Evolutionary conservation across 2,329 filamentous ascomycete genomes (phyloP), one percentile per base, ranked within the genome.

Genomic region (Plectosphaerella cucumerina): DNA sequence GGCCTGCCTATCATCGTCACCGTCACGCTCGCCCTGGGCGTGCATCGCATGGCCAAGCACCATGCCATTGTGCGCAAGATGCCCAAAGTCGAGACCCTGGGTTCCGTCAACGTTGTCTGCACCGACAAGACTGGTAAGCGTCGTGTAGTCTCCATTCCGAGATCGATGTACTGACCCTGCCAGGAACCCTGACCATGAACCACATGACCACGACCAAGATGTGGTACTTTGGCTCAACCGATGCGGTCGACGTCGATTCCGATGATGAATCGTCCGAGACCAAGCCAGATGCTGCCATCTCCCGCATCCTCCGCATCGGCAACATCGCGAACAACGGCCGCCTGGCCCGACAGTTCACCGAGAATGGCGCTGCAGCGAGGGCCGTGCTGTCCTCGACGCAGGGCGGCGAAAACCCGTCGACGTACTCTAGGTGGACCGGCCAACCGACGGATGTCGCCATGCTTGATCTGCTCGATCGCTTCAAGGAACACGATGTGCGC

Each of bases 81-180:
- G 71, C 95, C 95, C 20, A 97, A 94, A 68, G 95, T 99, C 9
- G 94, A 99, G 68, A 99, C 94, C 1, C 74, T 99, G 5, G 95
- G 95, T 9, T 97, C 92, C n/a, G 94, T 99, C 53, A 99, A 97
- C 62, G 92, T 99, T n/a, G 90, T 99, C 6, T 99, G 95, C 73
- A 97, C 91, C 59, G 94, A 99, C 75, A 99, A 99, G 73, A 99
- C 94, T 42, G 90, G 84, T 84, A 70, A 60, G 66, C 54, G 15
- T 47, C 14, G 10, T 41, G 12, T 8, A 26, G 31, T 21, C 11
- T n/a, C 21, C 26, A 20, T 11, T 20, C 15, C 47, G 26, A 5
- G 18, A 9, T 41, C 8, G 10, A 20, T 14, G 26, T 2, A 33
- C n/a, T 42, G 26, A 47, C 34, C 23, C 15, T 26, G 6, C 14